These are phyloP conservation scores for Aureobasidium lini DNA, from an alignment of 2,329 filamentous ascomycete species.

Conservation along the genomic window DNA sequence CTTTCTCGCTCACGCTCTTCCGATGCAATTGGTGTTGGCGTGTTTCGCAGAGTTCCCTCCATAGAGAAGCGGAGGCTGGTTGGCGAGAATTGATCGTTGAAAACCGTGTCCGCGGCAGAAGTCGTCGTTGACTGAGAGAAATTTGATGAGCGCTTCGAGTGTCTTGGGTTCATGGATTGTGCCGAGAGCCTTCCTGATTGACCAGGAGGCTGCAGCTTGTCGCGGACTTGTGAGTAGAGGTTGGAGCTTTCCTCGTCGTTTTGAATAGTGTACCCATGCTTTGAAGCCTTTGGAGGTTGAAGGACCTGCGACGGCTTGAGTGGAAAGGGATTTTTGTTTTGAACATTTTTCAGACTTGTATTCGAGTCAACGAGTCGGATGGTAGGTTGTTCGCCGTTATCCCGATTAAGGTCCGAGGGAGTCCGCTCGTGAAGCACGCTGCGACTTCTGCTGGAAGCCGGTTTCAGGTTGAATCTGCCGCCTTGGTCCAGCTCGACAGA, in stretches of 20 bases:
- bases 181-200: conserved; percentile 18
- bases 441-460: conserved; percentile 14
- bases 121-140: conserved; percentile 13
- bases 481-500: conserved; percentile 15
- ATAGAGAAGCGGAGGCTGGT: conserved; percentile 14
- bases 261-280: conserved; percentile 7
- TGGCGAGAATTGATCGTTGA: conserved; percentile 16
- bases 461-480: conserved; percentile 8
- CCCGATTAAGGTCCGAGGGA: conserved; percentile 19
- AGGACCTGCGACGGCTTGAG: conserved; percentile 16
- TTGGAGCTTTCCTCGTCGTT: neutral
- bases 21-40: neutral
- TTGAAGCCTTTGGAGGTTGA: conserved; percentile 9
- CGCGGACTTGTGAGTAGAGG: neutral
- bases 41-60: conserved; percentile 9
- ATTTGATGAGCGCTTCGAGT: conserved; percentile 3
- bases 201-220: conserved; percentile 16
- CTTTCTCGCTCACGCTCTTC: conserved; percentile 5
- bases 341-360: conserved; percentile 14
- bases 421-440: conserved; percentile 23
- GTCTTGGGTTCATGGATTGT: conserved; percentile 13
- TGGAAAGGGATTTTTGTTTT: conserved; percentile 17
- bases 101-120: conserved; percentile 14
- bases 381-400: conserved; percentile 21
- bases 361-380: conserved; percentile 27